These are phyloP conservation scores for Nidula niveotomentosa DNA, from an alignment of 1,284 basidiomycete species.

Conservation along the genomic window DNA sequence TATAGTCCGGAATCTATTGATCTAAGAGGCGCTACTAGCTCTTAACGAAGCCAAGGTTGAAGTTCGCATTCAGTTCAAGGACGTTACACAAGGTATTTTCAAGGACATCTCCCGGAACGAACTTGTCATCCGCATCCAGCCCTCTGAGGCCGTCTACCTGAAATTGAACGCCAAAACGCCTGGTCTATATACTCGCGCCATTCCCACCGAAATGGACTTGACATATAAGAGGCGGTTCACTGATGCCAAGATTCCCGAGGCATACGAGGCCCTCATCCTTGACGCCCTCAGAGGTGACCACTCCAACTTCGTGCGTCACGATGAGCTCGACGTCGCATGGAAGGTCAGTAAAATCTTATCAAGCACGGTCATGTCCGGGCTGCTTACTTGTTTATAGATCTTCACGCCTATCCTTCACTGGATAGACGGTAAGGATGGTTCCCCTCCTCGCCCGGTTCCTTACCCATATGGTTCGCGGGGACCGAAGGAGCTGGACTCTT, in stretches of 20 bases:
- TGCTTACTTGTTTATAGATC: conserved; percentile 52
- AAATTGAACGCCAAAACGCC: conserved; percentile 95
- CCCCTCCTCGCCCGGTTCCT: conserved; percentile 65
- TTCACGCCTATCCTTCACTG: conserved; percentile 94
- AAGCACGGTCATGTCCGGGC: conserved; percentile 7
- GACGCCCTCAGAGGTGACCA: conserved; percentile 89
- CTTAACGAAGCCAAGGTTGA: conserved; percentile 97
- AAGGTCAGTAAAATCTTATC: conserved; percentile 52
- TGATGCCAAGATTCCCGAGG: conserved; percentile 89
- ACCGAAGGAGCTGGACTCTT: conserved; percentile 80
- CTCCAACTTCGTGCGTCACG: conserved; percentile 93
- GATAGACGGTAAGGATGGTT: conserved; percentile 79
- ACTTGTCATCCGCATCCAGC: conserved; percentile 94
- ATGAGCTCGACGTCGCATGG: conserved; percentile 95
- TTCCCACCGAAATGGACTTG: conserved; percentile 95
- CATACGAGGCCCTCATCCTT: conserved; percentile 90
- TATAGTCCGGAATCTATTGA: neutral
- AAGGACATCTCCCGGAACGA: conserved; percentile 94
- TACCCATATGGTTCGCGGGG: conserved; percentile 95
- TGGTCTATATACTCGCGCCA: conserved; percentile 84
- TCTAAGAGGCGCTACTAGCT: conserved; percentile 44
- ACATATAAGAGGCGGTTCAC: conserved; percentile 95
- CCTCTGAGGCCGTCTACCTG: conserved; percentile 91
- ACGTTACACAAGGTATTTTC: conserved; percentile 95
- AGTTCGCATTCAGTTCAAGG: conserved; percentile 95